Evolutionary conservation across 306 rosid species (phyloP).

Genomic region (Gastrolobium bilobum): DNA sequence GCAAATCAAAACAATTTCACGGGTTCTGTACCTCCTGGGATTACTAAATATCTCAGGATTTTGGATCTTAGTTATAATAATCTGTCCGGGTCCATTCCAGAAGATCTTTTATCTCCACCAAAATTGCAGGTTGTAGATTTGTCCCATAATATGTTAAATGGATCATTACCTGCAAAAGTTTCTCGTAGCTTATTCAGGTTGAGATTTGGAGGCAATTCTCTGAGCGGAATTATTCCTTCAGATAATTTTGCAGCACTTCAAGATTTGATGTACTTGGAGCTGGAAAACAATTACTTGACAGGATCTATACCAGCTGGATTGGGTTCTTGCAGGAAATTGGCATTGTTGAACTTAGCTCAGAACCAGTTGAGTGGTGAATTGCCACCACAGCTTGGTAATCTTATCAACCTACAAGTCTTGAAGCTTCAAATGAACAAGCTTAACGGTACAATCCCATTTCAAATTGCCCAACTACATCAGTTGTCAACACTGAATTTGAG

Average conservation of each 20-base stretch:
- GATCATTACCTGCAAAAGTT: constrained; percentile 58
- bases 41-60: constrained; percentile 56
- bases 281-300: constrained; percentile 61
- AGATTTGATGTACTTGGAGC: constrained; percentile 67
- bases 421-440: constrained; percentile 69
- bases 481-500: constrained; percentile 69
- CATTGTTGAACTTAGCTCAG: constrained; percentile 75
- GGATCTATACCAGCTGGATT: constrained; percentile 64
- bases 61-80: constrained; percentile 77
- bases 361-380: constrained; percentile 62
- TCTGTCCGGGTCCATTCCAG: constrained; percentile 60
- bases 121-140: constrained; percentile 67
- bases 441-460: constrained; percentile 65
- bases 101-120: constrained; percentile 57
- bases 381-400: constrained; percentile 66
- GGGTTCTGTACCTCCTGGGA: constrained; percentile 64
- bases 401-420: constrained; percentile 66
- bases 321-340: constrained; percentile 59
- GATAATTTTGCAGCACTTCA: constrained; percentile 1
- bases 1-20: constrained; percentile 62
- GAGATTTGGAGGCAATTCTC: constrained; percentile 72
- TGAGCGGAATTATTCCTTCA: constrained; percentile 59
- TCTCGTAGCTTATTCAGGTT: constrained; percentile 66
- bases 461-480: constrained; percentile 43
- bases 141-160: constrained; percentile 59